These are phyloP conservation scores for Mucor sp. DNA, from an alignment of 371 early-diverging fungal genomes.

Conservation along the genomic window DNA sequence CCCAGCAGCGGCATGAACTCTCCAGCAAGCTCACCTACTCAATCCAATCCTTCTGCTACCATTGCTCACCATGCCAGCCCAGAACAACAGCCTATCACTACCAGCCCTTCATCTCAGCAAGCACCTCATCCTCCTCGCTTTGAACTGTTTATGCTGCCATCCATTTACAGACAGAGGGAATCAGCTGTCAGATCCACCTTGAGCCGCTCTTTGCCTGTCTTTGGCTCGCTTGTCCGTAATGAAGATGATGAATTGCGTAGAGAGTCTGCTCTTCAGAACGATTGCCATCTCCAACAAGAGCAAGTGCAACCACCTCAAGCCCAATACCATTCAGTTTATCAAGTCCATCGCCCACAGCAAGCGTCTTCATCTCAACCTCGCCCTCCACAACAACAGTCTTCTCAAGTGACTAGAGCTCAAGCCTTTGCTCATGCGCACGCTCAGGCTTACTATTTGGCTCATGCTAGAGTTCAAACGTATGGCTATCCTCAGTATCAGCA, in stretches of 20 bases:
- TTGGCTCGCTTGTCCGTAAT: background rate
- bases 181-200: background rate
- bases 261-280: background rate
- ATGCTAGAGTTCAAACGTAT: background rate
- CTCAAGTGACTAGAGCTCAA: background rate
- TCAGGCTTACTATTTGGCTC: background rate
- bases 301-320: background rate
- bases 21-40: background rate
- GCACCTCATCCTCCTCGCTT: background rate
- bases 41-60: background rate
- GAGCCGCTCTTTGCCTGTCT: background rate
- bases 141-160: background rate
- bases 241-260: background rate
- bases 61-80: background rate
- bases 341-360: background rate
- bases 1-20: background rate
- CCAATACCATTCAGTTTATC: background rate
- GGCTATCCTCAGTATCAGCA: background rate
- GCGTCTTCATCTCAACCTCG: no score
- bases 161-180: background rate
- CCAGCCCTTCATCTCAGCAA: background rate
- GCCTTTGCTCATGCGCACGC: background rate
- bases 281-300: background rate
- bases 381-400: background rate
- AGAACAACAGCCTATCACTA: background rate